phyloP scores from a whole-genome alignment of 2,329 filamentous ascomycete species.

The Mycosphaerelloides madeirae region DNA sequence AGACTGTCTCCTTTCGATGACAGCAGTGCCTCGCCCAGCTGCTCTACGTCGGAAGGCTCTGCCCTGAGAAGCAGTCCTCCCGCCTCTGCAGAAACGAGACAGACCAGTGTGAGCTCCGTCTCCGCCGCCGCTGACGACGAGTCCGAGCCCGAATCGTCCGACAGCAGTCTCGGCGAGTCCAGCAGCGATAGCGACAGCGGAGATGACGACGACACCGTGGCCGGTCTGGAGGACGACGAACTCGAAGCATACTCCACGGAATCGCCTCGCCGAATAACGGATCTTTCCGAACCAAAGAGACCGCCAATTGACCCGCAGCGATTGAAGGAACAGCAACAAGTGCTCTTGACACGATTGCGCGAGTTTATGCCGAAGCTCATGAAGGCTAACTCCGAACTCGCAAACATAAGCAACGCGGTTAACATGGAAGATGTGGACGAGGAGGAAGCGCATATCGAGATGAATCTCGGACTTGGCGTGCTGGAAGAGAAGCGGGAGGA shows the following conservation, averaged over 20 bases:
- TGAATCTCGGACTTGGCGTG: slow-evolving; percentile 34
- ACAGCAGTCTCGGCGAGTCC: too few species aligned
- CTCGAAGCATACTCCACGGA: too few species aligned
- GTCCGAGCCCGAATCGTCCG: not conserved
- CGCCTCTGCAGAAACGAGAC: not conserved
- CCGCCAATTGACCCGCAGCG: slow-evolving; percentile 14
- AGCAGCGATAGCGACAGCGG: not conserved
- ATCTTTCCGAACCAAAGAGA: slow-evolving; percentile 15
- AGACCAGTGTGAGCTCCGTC: slow-evolving; percentile 4
- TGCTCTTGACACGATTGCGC: slow-evolving; percentile 25
- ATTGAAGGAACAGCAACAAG: slow-evolving; percentile 14
- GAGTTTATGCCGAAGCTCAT: slow-evolving; percentile 31
- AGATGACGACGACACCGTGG: slow-evolving; percentile 4
- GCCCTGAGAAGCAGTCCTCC: slow-evolving; percentile 5
- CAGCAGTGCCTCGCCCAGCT: slow-evolving; percentile 2
- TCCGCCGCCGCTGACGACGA: slow-evolving; percentile 2
- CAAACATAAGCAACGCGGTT: slow-evolving; percentile 17
- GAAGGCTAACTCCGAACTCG: slow-evolving; percentile 29
- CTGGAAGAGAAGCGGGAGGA: slow-evolving; percentile 24
- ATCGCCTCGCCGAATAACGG: not conserved
- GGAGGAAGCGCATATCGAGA: slow-evolving; percentile 32
- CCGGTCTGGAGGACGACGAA: not conserved
- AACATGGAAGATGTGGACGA: slow-evolving; percentile 33
- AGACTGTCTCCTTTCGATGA: slow-evolving; percentile 2
- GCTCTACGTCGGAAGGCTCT: slow-evolving; percentile 4